Evolutionary conservation across 768 basidiomycete genomes (phyloP), one percentile per base, ranked within the genome.

Genomic region (Hericium coralloides): DNA sequence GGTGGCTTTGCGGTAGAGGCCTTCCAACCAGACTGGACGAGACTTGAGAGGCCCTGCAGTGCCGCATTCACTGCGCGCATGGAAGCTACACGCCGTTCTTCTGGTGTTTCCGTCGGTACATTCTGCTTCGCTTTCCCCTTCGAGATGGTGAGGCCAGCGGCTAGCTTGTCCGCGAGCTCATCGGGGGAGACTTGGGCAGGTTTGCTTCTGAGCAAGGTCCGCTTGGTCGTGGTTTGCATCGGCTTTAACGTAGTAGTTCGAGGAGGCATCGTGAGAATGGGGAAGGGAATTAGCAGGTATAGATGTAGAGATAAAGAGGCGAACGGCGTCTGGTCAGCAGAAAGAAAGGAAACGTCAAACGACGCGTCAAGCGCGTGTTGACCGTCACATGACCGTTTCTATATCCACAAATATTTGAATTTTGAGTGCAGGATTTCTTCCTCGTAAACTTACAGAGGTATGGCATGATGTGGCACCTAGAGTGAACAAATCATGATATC

Each of bases 61-160:
- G 82, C 78, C 1, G 74, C 51, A 59, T 91, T 91, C 9, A 89
- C 79, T 2, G 74, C 69, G 20, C 78, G 77, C 89, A 89, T 91
- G 1, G 80, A 77, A 3, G 66, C 18, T 3, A 55, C 38, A 12
- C 60, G 51, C 17, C 36, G 50, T 8, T 58, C 57, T 45, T 59
- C 38, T 1, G 38, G 17, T 8, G 52, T 39, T 48, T 57, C 23
- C 20, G 36, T 43, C 23, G 39, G 31, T 41, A 50, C 39, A 45
- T 36, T 39, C 31, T 56, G 39, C 3, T 41, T 53, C 23, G 50
- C 52, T 20, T 65, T 61, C 18, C 53, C 58, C 37, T 68, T 67
- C 6, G 68, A 66, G 10, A 68, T 66, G 14, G 60, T 55, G 38
- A 65, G 59, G 38, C 61, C 61, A 14, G 65, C 60, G 12, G 65